A percentile compares a stretch with the other conserved stretches of the same genome.
Conservation (phyloP, 257 asterid species). For the Petrea volubilis region DNA sequence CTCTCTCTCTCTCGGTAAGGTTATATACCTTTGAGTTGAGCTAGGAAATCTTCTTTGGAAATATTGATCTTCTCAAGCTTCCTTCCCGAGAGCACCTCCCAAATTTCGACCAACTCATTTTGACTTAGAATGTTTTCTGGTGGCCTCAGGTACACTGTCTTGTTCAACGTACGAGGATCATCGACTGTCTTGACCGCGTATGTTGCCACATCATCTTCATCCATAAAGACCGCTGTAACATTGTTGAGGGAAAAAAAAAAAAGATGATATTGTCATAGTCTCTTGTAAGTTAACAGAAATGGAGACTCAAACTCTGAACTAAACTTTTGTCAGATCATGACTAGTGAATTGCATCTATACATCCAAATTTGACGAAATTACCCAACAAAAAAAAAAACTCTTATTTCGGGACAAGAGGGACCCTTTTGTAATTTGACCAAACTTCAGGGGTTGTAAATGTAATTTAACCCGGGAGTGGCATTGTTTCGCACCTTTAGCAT, state of each 20-base stretch:
- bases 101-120: conserved; percentile 49
- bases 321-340: too few relatives aligned
- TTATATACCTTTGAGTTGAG: conserved; percentile 56
- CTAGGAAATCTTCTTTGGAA: conserved; percentile 56
- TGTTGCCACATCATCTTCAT: conserved; percentile 68
- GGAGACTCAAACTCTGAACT: too few relatives aligned
- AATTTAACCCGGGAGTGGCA: not conserved
- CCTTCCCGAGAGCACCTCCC: conserved; percentile 68
- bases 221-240: conserved; percentile 52
- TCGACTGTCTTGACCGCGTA: conserved; percentile 65
- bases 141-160: conserved; percentile 73
- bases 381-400: too few relatives aligned
- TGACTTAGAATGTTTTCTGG: conserved; percentile 62
- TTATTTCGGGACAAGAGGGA: too few relatives aligned
- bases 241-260: too few relatives aligned
- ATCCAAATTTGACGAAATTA: too few relatives aligned
- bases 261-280: too few relatives aligned
- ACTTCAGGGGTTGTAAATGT: not conserved
- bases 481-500: conserved; percentile 48
- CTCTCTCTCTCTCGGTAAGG: too few relatives aligned
- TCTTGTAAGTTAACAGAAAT: too few relatives aligned
- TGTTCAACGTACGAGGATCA: conserved; percentile 74
- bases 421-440: too few relatives aligned
- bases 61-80: conserved; percentile 47
- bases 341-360: too few relatives aligned